phyloP scores from a whole-genome alignment of 2,329 filamentous ascomycete species.

The Elsinoe ampelina region DNA sequence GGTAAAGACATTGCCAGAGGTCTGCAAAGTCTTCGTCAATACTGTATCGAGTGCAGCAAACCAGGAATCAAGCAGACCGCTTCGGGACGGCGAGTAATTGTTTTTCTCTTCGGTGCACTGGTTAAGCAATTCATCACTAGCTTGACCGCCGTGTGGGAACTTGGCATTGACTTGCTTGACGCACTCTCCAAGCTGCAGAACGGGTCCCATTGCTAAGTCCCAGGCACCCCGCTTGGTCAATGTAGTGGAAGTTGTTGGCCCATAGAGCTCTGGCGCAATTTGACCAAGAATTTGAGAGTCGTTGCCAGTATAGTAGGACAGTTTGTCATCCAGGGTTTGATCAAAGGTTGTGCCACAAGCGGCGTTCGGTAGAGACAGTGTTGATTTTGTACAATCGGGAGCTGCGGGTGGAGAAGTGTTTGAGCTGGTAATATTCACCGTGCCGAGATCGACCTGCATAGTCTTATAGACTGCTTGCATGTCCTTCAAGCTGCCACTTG shows the following conservation, averaged over 20 bases:
- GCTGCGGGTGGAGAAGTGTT: not conserved
- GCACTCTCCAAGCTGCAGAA: not conserved
- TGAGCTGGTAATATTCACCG: not conserved
- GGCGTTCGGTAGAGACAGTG: not conserved
- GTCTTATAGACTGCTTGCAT: not conserved
- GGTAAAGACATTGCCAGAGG: not conserved
- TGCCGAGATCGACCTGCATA: not conserved
- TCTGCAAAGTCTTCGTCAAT: not conserved
- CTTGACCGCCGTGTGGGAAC: not conserved
- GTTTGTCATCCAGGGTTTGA: not conserved
- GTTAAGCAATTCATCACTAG: no score
- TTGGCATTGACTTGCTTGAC: not conserved
- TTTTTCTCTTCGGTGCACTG: no score
- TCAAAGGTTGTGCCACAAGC: not conserved
- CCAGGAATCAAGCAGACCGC: not conserved
- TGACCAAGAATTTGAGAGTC: not conserved
- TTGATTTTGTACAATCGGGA: not conserved
- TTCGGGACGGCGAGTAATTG: no score
- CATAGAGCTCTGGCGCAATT: not conserved
- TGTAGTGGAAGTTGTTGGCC: not conserved
- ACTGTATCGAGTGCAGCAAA: not conserved
- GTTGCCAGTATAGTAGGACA: not conserved
- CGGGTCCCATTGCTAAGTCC: not conserved
- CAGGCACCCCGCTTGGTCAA: not conserved
- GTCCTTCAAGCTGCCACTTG: not conserved